A percentile compares a stretch with the other conserved stretches of the same genome.
These are phyloP conservation scores for Galerina marginata DNA, from an alignment of 768 basidiomycete species.

Conservation along the genomic window DNA sequence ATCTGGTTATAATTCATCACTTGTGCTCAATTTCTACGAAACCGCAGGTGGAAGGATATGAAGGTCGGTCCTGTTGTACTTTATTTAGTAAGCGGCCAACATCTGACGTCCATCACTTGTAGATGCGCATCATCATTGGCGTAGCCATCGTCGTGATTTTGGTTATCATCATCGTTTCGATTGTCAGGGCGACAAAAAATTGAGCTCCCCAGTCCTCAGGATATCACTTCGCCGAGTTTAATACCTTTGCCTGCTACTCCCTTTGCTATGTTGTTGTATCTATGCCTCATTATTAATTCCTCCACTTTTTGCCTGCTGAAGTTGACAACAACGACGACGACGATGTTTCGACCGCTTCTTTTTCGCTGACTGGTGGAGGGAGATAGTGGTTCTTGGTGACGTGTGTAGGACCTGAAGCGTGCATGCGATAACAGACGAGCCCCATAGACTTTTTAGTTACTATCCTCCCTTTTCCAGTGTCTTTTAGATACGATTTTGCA, in stretches of 20 bases:
- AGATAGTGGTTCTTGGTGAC: too few relatives aligned
- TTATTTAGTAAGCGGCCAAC: not conserved
- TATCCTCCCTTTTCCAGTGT: too few relatives aligned
- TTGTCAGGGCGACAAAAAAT: slow-evolving; percentile 83
- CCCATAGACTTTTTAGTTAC: too few relatives aligned
- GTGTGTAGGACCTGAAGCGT: too few relatives aligned
- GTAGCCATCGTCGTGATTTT: slow-evolving; percentile 89
- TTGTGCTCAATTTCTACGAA: slow-evolving; percentile 13
- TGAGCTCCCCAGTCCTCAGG: slow-evolving; percentile 25
- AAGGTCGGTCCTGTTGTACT: slow-evolving; percentile 59
- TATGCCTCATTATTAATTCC: slow-evolving; percentile 30
- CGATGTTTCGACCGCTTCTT: not conserved
- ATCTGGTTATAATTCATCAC: slow-evolving; percentile 7
- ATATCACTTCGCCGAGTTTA: slow-evolving; percentile 6
- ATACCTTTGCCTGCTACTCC: slow-evolving; percentile 14
- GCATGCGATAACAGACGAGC: too few relatives aligned
- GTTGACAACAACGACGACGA: not conserved
- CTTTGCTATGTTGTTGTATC: slow-evolving; percentile 34
- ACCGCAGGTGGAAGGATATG: slow-evolving; percentile 93
- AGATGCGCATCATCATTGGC: slow-evolving; percentile 98
- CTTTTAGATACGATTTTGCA: too few relatives aligned
- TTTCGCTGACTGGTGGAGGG: not conserved
- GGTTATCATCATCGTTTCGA: slow-evolving; percentile 93
- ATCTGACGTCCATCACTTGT: slow-evolving; percentile 9
- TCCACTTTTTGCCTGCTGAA: slow-evolving; percentile 2